Evolutionary conservation across 345 rosid genomes (phyloP).

Genomic region (Viola odorata): DNA sequence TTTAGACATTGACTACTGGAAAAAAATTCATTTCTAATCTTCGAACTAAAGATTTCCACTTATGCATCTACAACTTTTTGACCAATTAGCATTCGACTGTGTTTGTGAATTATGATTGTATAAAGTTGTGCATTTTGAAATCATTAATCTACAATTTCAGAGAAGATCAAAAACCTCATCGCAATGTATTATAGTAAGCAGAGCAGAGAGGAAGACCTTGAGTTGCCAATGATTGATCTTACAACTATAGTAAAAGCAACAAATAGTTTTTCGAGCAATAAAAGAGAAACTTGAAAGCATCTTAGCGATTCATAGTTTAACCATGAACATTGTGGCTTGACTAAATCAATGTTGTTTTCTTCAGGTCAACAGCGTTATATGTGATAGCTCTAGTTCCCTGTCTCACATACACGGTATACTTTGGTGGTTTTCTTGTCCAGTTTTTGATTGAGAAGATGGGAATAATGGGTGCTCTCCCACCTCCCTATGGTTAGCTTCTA

Average conservation of each 20-base stretch:
- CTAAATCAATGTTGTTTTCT: conserved; percentile 25
- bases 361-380: conserved; percentile 67
- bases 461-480: conserved; percentile 89
- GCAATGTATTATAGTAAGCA: no score
- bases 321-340: conserved; percentile 13
- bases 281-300: neutral
- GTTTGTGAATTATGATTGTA: no score
- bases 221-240: neutral
- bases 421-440: conserved; percentile 74
- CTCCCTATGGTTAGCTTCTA: conserved; percentile 77
- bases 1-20: neutral
- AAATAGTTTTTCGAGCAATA: conserved; percentile 8
- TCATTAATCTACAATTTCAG: neutral
- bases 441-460: conserved; percentile 94
- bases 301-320: neutral
- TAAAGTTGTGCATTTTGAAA: neutral
- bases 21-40: neutral
- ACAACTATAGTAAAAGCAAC: conserved; percentile 13
- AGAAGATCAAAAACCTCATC: neutral
- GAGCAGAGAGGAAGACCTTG: neutral
- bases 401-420: conserved; percentile 61
- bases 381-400: conserved; percentile 70
- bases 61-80: no score
- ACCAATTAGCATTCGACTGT: no score
- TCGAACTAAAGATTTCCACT: no score